These are phyloP conservation scores for Botrytis squamosa DNA, from an alignment of 2,329 filamentous ascomycete species.

Conservation along the genomic window DNA sequence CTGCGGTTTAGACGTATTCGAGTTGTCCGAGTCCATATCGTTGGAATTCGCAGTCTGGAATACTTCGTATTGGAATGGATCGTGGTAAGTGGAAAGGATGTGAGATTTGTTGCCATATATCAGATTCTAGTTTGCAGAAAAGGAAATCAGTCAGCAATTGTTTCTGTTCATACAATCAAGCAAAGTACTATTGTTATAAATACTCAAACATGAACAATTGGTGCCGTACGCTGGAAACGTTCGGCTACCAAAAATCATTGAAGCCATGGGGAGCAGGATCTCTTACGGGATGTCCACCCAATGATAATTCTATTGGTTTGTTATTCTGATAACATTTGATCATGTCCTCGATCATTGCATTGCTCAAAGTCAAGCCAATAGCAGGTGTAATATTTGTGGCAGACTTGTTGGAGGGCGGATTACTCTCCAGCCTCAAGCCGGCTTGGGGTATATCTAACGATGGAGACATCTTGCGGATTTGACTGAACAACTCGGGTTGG, in stretches of 20 bases:
- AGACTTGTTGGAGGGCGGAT: conserved; percentile 17
- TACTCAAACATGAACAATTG: background rate
- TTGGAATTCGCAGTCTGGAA: conserved; percentile 51
- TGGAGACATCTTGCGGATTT: conserved; percentile 13
- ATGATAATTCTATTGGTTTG: conserved; percentile 54
- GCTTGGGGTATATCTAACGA: conserved; percentile 18
- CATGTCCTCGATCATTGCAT: conserved; percentile 60
- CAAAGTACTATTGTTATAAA: conserved; percentile 15
- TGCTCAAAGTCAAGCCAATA: conserved; percentile 55
- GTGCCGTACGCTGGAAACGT: background rate
- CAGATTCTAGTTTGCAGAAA: conserved; percentile 17
- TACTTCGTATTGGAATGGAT: conserved; percentile 54
- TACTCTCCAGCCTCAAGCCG: conserved; percentile 20
- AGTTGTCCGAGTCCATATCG: conserved; percentile 24
- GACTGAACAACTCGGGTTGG: background rate
- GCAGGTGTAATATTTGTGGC: conserved; percentile 10
- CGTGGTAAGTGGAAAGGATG: conserved; percentile 40
- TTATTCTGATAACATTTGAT: conserved; percentile 59
- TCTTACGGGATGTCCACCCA: conserved; percentile 61
- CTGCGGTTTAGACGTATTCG: background rate
- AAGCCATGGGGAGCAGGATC: conserved; percentile 23
- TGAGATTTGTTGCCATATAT: conserved; percentile 22
- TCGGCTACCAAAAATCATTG: conserved; percentile 12
- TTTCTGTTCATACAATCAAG: conserved; percentile 22
- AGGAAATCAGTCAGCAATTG: conserved; percentile 18